A percentile compares a stretch with the other conserved stretches of the same genome.
Conservation (phyloP, 768 basidiomycete species). For the Serendipita sp. region DNA sequence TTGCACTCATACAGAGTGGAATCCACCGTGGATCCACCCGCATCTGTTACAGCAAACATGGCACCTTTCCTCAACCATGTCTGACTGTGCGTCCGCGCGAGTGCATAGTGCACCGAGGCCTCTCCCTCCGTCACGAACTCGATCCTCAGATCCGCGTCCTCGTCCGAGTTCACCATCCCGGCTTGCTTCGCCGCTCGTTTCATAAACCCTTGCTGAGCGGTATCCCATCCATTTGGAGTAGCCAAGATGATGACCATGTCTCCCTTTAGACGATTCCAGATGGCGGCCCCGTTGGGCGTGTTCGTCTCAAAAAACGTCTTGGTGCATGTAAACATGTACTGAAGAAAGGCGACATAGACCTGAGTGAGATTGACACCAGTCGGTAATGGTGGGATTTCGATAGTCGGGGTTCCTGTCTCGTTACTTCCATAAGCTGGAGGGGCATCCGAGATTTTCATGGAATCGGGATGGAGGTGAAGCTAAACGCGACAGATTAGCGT, state of each 20-base stretch:
- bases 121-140: constrained; percentile 7
- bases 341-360: constrained; percentile 5
- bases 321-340: constrained; percentile 1
- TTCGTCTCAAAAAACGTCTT: neutral
- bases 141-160: neutral
- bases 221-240: constrained; percentile 7
- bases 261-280: neutral
- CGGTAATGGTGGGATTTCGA: constrained; percentile 6
- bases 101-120: constrained; percentile 8
- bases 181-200: neutral
- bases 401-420: neutral
- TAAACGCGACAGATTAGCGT: neutral
- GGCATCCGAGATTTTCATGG: constrained; percentile 2
- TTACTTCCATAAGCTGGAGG: neutral
- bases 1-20: constrained; percentile 5
- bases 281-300: constrained; percentile 8
- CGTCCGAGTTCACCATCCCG: neutral
- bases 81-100: neutral
- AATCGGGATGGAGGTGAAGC: constrained; percentile 7
- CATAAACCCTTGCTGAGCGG: constrained; percentile 2
- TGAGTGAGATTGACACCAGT: constrained; percentile 8
- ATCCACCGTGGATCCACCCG: constrained; percentile 6
- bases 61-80: neutral
- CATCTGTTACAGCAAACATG: neutral
- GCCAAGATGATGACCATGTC: constrained; percentile 23